Conservation (phyloP, 257 asterid genomes). For the Salvia splendens region DNA sequence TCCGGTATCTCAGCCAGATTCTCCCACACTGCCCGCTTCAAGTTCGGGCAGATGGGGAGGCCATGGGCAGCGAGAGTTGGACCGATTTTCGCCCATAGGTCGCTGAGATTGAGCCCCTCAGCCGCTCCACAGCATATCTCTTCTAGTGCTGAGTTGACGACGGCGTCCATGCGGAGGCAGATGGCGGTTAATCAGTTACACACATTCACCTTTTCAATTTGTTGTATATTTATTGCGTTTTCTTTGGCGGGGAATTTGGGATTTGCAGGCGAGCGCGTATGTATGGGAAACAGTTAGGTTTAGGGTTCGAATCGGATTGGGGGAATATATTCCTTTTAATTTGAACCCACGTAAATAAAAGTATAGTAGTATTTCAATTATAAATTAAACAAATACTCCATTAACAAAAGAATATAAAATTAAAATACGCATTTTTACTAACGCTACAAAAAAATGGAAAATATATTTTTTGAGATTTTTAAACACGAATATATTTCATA, state of each 20-base stretch:
- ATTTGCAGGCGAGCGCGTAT: not conserved
- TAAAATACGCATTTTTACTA: too few relatives aligned
- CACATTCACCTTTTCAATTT: conserved; percentile 5
- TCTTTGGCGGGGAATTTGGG: conserved; percentile 42
- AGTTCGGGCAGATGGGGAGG: conserved; percentile 55
- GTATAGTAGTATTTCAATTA: too few relatives aligned
- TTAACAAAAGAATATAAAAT: too few relatives aligned
- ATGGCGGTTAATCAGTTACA: conserved; percentile 25
- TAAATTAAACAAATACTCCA: too few relatives aligned
- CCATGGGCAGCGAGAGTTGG: conserved; percentile 48
- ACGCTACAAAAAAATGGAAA: too few relatives aligned
- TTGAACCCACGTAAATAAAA: too few relatives aligned
- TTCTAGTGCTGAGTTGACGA: conserved; percentile 67
- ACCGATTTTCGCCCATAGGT: conserved; percentile 66
- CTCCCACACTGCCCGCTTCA: conserved; percentile 75
- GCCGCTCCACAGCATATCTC: conserved; percentile 73
- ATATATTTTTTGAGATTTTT: too few relatives aligned
- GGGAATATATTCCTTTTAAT: conserved; percentile 1
- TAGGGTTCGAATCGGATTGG: conserved; percentile 55
- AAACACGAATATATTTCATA: too few relatives aligned
- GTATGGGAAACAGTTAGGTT: conserved; percentile 28
- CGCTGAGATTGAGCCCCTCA: conserved; percentile 56
- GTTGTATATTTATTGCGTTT: not conserved
- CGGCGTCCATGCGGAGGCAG: conserved; percentile 64
- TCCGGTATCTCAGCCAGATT: conserved; percentile 67